Percentiles rank a stretch among this genome's conserved stretches.
Evolutionary conservation across 805 yeast species (phyloP).

Genomic region (Candida gorgasii): DNA sequence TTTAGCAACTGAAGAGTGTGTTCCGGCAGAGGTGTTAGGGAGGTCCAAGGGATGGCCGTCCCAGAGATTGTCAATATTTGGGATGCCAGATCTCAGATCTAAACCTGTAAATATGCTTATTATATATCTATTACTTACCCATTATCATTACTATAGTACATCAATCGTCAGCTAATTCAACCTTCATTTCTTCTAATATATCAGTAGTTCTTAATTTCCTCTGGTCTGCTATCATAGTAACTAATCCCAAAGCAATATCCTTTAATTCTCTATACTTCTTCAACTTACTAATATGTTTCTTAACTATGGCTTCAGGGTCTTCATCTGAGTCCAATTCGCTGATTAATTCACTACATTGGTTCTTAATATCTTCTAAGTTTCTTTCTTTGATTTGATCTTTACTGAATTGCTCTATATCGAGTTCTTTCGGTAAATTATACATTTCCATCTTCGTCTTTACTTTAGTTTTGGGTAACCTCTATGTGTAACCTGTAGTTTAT

Average conservation of each 20-base stretch:
- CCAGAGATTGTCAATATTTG: too few species aligned
- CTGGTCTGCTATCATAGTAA: slow-evolving; percentile 62
- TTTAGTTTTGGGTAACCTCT: too few species aligned
- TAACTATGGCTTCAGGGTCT: slow-evolving; percentile 48
- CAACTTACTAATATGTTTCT: slow-evolving; percentile 51
- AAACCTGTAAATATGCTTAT: too few species aligned
- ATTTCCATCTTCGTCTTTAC: neutral
- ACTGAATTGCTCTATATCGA: too few species aligned
- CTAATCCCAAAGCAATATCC: slow-evolving; percentile 59
- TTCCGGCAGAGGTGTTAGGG: too few species aligned
- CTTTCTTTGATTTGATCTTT: slow-evolving; percentile 5
- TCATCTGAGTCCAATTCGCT: slow-evolving; percentile 33
- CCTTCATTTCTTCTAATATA: slow-evolving; percentile 51
- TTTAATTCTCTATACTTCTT: slow-evolving; percentile 63
- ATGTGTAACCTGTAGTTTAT: too few species aligned
- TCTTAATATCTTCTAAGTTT: slow-evolving; percentile 30
- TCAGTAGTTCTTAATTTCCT: slow-evolving; percentile 47
- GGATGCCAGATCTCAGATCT: too few species aligned
- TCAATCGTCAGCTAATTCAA: slow-evolving; percentile 9
- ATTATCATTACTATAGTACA: slow-evolving; percentile 1
- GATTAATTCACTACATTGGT: slow-evolving; percentile 32
- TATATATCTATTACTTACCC: neutral
- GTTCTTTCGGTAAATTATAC: neutral
- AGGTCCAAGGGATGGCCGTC: too few species aligned
- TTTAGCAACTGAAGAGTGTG: too few species aligned